Conservation (phyloP, 495 filamentous ascomycete genomes). For the Aspergillus kassunensis region DNA sequence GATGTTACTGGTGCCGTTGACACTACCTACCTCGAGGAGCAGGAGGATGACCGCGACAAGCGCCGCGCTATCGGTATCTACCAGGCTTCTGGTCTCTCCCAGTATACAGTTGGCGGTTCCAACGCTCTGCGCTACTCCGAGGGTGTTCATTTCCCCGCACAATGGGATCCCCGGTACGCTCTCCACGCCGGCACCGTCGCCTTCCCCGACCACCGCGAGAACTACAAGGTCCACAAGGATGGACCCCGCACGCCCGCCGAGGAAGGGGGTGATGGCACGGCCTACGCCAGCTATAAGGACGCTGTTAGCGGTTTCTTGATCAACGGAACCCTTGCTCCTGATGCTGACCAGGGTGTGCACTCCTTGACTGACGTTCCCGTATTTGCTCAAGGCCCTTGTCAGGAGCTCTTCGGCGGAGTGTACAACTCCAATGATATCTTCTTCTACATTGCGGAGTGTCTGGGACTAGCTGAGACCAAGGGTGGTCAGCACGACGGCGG, state of each 20-base stretch:
- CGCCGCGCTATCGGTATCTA: constrained; percentile 66
- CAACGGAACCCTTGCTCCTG: constrained; percentile 63
- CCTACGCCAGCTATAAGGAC: constrained; percentile 59
- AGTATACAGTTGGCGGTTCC: constrained; percentile 53
- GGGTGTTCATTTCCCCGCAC: constrained; percentile 63
- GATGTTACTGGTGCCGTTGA: constrained; percentile 56
- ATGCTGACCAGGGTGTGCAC: constrained; percentile 60
- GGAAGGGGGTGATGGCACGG: constrained; percentile 43
- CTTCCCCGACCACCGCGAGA: constrained; percentile 63
- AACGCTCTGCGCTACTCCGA: constrained; percentile 52
- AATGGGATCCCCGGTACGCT: constrained; percentile 74
- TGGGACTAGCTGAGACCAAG: constrained; percentile 50
- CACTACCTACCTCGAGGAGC: constrained; percentile 55
- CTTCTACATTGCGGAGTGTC: constrained; percentile 64
- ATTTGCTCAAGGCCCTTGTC: constrained; percentile 67
- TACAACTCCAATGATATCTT: constrained; percentile 69
- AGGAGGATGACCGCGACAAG: constrained; percentile 58
- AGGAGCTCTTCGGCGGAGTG: constrained; percentile 64
- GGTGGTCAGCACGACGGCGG: neutral
- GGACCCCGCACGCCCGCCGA: constrained; percentile 56
- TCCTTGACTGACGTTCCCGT: constrained; percentile 72
- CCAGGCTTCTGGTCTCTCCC: constrained; percentile 60
- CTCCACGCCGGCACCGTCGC: constrained; percentile 61
- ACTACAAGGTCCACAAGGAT: constrained; percentile 56
- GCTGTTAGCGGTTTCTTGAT: constrained; percentile 58